Base-by-base conservation (phyloP, 2,329 filamentous ascomycete species). In the Aspergillus tanneri region DNA sequence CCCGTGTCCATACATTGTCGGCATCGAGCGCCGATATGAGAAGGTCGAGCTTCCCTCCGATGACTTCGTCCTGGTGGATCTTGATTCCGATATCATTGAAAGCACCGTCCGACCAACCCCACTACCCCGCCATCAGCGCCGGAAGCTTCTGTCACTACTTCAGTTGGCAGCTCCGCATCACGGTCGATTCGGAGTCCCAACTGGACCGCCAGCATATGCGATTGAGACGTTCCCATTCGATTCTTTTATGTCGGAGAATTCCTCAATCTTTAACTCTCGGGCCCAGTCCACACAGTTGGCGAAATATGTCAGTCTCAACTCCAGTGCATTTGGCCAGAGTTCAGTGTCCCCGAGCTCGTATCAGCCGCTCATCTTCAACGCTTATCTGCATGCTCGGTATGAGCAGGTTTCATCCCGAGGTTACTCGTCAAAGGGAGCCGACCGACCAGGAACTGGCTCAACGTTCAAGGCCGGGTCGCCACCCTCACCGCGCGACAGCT, bases 1-100 rank as follows among this genome's bases (percentile, higher is more conserved):
- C 1, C 92, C 92, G 2, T 97, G 93, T 60, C 93, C 93, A 0
- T 99, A 97, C 62, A 96, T 99, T 57, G 90, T 97, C 35, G 93
- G 93, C 40, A 89, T 99, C 49, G 93, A 99, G 72, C 83, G 91
- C 57, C 84, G 91, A 48, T 97, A 97, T 65, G 69, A 72, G 45
- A 72, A 72, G 47, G 62, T 72, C 22, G 71, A 73, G 46, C 80
- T 97, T 34, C 93, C 93, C 0, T 90, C 96, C 5, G 93, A 97
- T 61, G 93, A 97, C 64, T 97, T 92, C 67, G 91, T 97, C 14
- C 77, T 97, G 12, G 90, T 97, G 27, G 93, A 99, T 69, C 77
- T 99, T 43, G 93, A 99, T 69, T 84, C 87, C 66, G 88, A 99
- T 68, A 85, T 85, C 12, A 91, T 99, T 52, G 89, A 96, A 64